Evolutionary conservation across 352 stramenopile genomes (phyloP), one percentile per base, ranked within the genome.

Genomic region (Discostella stelligera): DNA sequence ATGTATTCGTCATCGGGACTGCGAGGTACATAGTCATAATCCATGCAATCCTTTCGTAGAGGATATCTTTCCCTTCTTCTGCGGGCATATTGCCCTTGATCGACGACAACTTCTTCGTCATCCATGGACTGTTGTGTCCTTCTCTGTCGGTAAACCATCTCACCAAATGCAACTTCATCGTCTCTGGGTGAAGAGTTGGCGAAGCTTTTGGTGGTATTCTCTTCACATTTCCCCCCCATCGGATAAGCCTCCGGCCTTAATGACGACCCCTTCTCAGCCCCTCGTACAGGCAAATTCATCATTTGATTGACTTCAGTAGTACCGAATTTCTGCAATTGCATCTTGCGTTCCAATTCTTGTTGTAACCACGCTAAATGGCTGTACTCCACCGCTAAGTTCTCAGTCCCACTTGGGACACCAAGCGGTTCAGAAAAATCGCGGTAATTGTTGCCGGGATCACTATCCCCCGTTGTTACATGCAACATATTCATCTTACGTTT

Each of bases 381-480:
- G 46, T 79, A 79, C 20, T 79, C 71, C 32, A 27, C 23, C 50
- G 74, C 63, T 20, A 79, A 56, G 69, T 20, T 53, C 44, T 79
- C 56, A 20, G 62, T 76, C 39, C 30, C n/a, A 64, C 25, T 63
- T 62, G 18, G 64, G 9, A 0, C 16, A 23, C 39, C n/a, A 44
- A 10, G 2, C 7, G 3, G 37, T 44, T 44, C 37, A 10, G 37
- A 44, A 3, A 3, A 10, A 44, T 44, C 37, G 11, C 13, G 37
- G 37, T 10, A 44, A 44, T 44, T 44, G 37, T 0, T 14, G n/a
- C n/a, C n/a, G 7, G 37, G 37, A 44, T 44, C 37, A 18, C 11
- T 66, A 7, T 23, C n/a, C 11, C 25, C 64, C 13, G 9, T 44
- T 62, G 7, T n/a, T 25, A 52, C 41, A 13, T 50, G 4, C 21